Conservation (phyloP, 805 yeast species). For the Wickerhamiella sergipiensis region DNA sequence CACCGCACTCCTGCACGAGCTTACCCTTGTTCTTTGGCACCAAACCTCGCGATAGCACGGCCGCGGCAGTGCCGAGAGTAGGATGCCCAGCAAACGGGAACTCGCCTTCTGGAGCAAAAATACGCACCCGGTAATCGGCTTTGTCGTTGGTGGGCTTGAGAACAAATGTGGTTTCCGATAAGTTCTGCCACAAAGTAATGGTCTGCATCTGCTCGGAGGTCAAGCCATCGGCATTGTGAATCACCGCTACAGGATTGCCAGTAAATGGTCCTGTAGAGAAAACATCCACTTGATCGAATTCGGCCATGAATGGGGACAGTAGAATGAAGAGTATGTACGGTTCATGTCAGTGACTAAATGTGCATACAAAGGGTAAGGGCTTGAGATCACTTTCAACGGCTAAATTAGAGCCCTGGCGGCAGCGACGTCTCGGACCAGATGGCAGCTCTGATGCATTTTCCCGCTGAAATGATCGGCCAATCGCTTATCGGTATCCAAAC, state of each 20-base stretch:
- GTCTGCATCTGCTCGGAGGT: conserved; percentile 30
- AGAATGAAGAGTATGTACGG: too few species aligned
- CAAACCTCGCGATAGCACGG: conserved; percentile 7
- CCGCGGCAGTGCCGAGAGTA: conserved; percentile 32
- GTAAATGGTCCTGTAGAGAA: conserved; percentile 28
- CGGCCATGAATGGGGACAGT: too few species aligned
- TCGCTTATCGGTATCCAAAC: conserved; percentile 76
- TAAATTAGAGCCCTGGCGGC: neutral
- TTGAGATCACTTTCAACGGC: neutral
- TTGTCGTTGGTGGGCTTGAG: conserved; percentile 26
- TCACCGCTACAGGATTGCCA: conserved; percentile 47
- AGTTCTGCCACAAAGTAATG: conserved; percentile 46
- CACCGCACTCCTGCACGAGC: conserved; percentile 12
- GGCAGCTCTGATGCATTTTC: conserved; percentile 62
- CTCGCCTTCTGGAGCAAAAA: conserved; percentile 35
- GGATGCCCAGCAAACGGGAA: conserved; percentile 57
- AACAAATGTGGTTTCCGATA: conserved; percentile 45
- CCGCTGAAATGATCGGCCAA: conserved; percentile 85
- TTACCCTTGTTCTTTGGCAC: conserved; percentile 4
- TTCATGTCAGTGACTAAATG: too few species aligned
- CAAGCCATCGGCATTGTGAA: conserved; percentile 28
- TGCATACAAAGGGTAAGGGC: neutral
- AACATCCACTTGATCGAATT: conserved; percentile 27
- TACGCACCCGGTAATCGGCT: conserved; percentile 38
- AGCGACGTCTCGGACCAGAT: neutral